Evolutionary conservation across 176 grass and related monocot genomes (phyloP), one percentile per base, ranked within the genome.

Genomic region (Oryza glaberrima): DNA sequence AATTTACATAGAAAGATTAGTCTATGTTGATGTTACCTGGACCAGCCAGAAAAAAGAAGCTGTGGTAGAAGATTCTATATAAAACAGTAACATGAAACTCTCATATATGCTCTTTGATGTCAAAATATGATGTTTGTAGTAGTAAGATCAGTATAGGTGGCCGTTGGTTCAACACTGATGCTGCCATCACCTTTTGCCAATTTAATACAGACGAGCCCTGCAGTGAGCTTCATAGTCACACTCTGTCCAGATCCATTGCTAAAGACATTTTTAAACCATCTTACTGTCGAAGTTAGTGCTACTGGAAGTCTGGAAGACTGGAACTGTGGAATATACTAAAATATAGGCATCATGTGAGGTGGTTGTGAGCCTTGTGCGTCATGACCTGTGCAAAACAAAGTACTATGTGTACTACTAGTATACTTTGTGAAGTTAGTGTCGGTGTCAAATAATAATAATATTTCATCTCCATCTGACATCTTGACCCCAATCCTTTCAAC

Each of bases 401-500:
- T 41, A 41, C 36, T 38, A 36, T 36, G 35, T 6, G 4, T 36
- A 38, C 36, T 38, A 38, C 40, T 36, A 36, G 5, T 22, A 51
- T 44, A 54, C 4, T 41, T 22, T 72, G 3, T 0, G 48, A 43
- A 82, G 74, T 83, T 45, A n/a, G 54, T 67, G 68, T 58, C 2
- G 17, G 75, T 79, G 23, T 43, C 7, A 45, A 45, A 78, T 40
- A 60, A 67, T 76, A 72, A n/a, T 28, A 9, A 23, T 78, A 4
- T 67, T 52, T 61, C 65, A 76, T 70, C 32, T 7, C 17, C 61
- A 44, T 34, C 36, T 69, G 23, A 35, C 5, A 11, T 22, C 22
- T 9, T 69, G 35, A 35, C 5, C 16, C 30, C 22, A 35, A 76
- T 76, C 47, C 47, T 45, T 82, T 60, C 72, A 76, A 64, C 63